These are phyloP conservation scores for Leucaena leucocephala DNA, from an alignment of 306 rosid genomes.

Conservation along the genomic window DNA sequence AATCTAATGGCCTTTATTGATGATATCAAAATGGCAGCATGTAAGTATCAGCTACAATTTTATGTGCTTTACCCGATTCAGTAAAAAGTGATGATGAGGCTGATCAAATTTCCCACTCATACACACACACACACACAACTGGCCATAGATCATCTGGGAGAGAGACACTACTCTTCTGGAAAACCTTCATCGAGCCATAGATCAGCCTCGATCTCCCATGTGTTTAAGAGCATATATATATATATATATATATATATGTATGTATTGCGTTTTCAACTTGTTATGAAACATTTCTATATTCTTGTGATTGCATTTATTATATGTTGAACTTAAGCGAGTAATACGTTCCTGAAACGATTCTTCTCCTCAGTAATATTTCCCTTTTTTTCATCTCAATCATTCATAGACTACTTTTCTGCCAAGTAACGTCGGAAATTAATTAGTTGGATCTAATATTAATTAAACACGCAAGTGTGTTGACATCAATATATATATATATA, in stretches of 20 bases:
- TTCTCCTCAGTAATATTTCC: conserved; percentile 7
- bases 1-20: conserved; percentile 67
- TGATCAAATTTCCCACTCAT: conserved; percentile 47
- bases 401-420: neutral
- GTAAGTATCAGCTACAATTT: conserved; percentile 38
- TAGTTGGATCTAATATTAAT: neutral
- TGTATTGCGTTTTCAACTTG: conserved; percentile 29
- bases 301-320: conserved; percentile 46
- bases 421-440: conserved; percentile 6
- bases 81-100: conserved; percentile 45
- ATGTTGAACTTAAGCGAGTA: conserved; percentile 43
- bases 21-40: conserved; percentile 35
- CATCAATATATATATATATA: no score
- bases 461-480: no score
- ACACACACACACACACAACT: neutral
- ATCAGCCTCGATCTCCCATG: conserved; percentile 25
- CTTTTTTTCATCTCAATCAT: neutral
- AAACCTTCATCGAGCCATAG: conserved; percentile 26
- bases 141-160: conserved; percentile 31
- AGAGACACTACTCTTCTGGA: conserved; percentile 23
- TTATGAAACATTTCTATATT: conserved; percentile 34
- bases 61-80: conserved; percentile 38
- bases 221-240: no score
- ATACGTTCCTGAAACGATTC: conserved; percentile 23
- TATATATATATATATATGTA: neutral